Percentiles rank a stretch among this genome's conserved stretches.
phyloP scores from a whole-genome alignment of 2,329 filamentous ascomycete species.

The Aschersonia sp. region DNA sequence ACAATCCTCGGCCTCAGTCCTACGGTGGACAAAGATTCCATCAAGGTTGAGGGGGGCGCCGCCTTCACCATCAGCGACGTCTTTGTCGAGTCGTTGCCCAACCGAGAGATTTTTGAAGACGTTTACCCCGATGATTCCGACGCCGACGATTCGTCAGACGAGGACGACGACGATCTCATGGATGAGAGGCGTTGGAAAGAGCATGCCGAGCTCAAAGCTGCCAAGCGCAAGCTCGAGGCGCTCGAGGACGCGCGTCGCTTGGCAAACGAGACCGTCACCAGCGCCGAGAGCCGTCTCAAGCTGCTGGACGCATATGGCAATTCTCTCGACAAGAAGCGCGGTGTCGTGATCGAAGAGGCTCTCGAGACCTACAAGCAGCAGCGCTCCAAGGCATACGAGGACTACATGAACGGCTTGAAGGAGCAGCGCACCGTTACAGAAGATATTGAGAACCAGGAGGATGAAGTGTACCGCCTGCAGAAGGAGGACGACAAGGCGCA shows the following conservation, averaged over 20 bases:
- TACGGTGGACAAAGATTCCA: constrained; percentile 40
- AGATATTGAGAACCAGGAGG: constrained; percentile 15
- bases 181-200: constrained; percentile 8
- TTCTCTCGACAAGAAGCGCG: constrained; percentile 18
- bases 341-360: constrained; percentile 18
- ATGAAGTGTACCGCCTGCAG: constrained; percentile 17
- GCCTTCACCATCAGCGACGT: constrained; percentile 46
- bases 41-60: constrained; percentile 45
- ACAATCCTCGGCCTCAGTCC: constrained; percentile 40
- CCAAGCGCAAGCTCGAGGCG: constrained; percentile 14
- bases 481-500: constrained; percentile 12
- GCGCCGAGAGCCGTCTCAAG: constrained; percentile 19
- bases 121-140: constrained; percentile 29
- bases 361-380: constrained; percentile 27
- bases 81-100: constrained; percentile 38
- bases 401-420: constrained; percentile 20
- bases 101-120: constrained; percentile 35
- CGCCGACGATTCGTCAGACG: constrained; percentile 15
- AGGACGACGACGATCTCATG: constrained; percentile 14
- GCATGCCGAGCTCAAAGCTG: constrained; percentile 6
- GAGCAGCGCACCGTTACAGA: constrained; percentile 18
- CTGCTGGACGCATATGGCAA: constrained; percentile 26
- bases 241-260: constrained; percentile 10
- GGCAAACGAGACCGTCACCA: constrained; percentile 10
- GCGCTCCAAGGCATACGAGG: constrained; percentile 25